Evolutionary conservation across 2,329 filamentous ascomycete species (phyloP).

Genomic region (Incumbomyces lentus): DNA sequence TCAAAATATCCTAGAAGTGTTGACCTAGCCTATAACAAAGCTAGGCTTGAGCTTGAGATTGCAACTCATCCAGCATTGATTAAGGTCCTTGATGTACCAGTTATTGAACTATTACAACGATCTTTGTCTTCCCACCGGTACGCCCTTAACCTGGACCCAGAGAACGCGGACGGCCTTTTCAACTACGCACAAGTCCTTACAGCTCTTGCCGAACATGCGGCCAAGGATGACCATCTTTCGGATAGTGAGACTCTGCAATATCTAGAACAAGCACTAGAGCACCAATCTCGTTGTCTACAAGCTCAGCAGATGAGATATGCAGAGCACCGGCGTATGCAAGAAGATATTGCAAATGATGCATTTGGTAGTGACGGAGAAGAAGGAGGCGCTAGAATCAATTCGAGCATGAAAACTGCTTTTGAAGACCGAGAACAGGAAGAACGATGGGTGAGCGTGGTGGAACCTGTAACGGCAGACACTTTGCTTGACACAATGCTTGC

Average conservation of each 20-base stretch:
- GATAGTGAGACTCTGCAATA: constrained; percentile 41
- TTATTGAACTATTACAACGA: constrained; percentile 46
- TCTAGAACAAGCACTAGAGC: constrained; percentile 50
- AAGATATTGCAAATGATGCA: constrained; percentile 8
- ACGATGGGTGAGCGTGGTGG: constrained; percentile 57
- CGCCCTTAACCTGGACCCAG: constrained; percentile 48
- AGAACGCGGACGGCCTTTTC: constrained; percentile 59
- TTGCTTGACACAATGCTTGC: constrained; percentile 60
- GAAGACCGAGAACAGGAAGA: constrained; percentile 30
- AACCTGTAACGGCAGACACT: constrained; percentile 53
- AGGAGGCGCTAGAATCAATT: constrained; percentile 21
- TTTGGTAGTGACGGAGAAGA: constrained; percentile 21
- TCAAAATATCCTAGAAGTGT: constrained; percentile 51
- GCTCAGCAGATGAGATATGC: constrained; percentile 42
- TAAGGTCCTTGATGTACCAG: constrained; percentile 45
- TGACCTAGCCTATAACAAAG: constrained; percentile 67
- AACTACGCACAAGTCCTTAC: constrained; percentile 62
- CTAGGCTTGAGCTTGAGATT: constrained; percentile 59
- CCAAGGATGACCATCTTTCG: constrained; percentile 40
- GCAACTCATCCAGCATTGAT: constrained; percentile 55
- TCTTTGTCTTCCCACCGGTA: constrained; percentile 55
- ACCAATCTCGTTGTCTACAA: constrained; percentile 48
- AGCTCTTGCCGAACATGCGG: constrained; percentile 50
- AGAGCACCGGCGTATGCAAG: constrained; percentile 33
- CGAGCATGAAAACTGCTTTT: constrained; percentile 2